Evolutionary conservation across 805 yeast species (phyloP).

Genomic region (Yamadazyma olivae): DNA sequence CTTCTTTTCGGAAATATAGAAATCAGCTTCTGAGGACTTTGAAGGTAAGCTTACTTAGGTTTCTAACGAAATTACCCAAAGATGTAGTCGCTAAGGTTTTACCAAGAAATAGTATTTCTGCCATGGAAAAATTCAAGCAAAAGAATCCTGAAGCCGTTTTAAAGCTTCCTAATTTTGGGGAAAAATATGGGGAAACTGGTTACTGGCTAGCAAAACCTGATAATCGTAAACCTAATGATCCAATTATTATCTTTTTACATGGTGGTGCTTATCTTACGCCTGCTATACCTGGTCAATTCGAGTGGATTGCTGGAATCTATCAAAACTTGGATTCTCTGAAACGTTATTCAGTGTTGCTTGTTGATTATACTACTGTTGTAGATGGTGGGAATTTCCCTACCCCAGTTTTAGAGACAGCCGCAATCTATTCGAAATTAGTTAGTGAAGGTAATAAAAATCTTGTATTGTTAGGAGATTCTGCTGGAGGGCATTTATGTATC

Average conservation of each 20-base stretch:
- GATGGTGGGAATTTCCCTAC: constrained; percentile 27
- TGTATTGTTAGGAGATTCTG: constrained; percentile 37
- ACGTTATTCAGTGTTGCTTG: constrained; percentile 20
- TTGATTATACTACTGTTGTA: constrained; percentile 28
- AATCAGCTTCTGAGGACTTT: too few species aligned
- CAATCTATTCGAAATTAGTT: constrained; percentile 19
- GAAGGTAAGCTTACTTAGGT: too few species aligned
- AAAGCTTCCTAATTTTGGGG: constrained; percentile 27
- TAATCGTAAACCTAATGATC: constrained; percentile 22
- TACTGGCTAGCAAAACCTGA: constrained; percentile 32
- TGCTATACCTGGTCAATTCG: constrained; percentile 25
- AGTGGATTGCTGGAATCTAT: constrained; percentile 22
- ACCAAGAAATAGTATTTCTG: too few species aligned
- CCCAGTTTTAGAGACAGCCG: constrained; percentile 27
- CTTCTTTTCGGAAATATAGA: too few species aligned
- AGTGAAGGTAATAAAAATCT: constrained; percentile 24
- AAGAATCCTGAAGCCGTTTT: background rate
- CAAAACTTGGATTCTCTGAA: constrained; percentile 20
- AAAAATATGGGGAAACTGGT: constrained; percentile 23
- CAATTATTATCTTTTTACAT: constrained; percentile 31
- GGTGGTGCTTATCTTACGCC: constrained; percentile 39
- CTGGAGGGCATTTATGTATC: constrained; percentile 37
- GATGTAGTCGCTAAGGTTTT: too few species aligned
- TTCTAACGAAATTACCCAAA: too few species aligned
- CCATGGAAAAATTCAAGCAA: too few species aligned